These are phyloP conservation scores for Silene latifolia DNA, from an alignment of 148 eudicot species.

Conservation along the genomic window DNA sequence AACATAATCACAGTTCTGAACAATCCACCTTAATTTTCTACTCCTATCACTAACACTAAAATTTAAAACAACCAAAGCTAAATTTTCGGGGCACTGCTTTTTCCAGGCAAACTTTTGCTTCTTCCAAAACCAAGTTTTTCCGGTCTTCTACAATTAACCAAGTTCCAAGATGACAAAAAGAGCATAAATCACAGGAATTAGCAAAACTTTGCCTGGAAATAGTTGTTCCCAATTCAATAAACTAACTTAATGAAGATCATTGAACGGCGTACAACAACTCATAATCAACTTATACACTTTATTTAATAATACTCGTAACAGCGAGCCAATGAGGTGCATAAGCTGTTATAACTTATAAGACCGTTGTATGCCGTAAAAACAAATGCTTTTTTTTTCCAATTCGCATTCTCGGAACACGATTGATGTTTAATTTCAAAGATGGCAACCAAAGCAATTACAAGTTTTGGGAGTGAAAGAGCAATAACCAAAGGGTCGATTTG, in stretches of 20 bases:
- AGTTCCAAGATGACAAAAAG: slow-evolving; percentile 20
- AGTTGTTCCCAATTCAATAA: slow-evolving; percentile 34
- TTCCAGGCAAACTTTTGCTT: slow-evolving; percentile 48
- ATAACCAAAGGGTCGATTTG: slow-evolving; percentile 91
- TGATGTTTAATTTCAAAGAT: slow-evolving; percentile 30
- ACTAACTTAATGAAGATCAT: not conserved
- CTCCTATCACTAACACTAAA: slow-evolving; percentile 3
- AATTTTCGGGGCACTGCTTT: slow-evolving; percentile 24
- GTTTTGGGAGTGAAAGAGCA: slow-evolving; percentile 86
- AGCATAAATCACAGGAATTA: slow-evolving; percentile 27
- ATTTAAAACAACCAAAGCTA: slow-evolving; percentile 8
- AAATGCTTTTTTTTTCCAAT: too few relatives aligned
- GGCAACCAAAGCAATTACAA: slow-evolving; percentile 94
- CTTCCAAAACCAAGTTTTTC: slow-evolving; percentile 13
- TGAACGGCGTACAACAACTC: too few relatives aligned
- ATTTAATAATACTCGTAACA: not conserved
- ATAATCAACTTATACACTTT: not conserved
- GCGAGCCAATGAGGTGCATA: not conserved
- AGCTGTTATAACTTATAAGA: too few relatives aligned
- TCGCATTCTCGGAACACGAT: not conserved
- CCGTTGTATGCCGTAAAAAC: too few relatives aligned
- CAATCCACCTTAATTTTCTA: slow-evolving; percentile 22
- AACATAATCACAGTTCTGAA: slow-evolving; percentile 19
- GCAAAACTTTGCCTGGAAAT: slow-evolving; percentile 47
- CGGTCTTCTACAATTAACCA: not conserved